phyloP scores from a whole-genome alignment of 257 asterid species.

The Scutellaria barbata region DNA sequence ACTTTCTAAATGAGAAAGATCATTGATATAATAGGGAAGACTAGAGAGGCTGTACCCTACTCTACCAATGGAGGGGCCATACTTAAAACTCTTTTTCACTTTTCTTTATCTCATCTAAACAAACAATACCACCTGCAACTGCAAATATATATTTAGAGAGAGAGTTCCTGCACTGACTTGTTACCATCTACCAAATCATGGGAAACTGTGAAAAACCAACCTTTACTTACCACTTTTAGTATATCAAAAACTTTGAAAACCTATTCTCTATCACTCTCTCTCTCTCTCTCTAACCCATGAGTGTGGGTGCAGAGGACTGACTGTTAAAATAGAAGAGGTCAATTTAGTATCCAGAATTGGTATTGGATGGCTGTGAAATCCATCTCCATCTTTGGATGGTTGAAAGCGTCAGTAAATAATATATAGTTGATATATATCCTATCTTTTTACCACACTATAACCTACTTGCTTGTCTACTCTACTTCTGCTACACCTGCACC shows the following conservation, averaged over 20 bases:
- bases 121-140: slow-evolving; percentile 24
- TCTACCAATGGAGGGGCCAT: slow-evolving; percentile 27
- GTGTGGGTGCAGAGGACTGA: slow-evolving; percentile 29
- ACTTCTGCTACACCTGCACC: slow-evolving; percentile 18
- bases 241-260: not conserved
- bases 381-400: slow-evolving; percentile 35
- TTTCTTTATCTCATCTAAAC: not conserved
- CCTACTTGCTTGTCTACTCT: slow-evolving; percentile 23
- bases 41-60: not conserved
- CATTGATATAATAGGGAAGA: slow-evolving; percentile 26
- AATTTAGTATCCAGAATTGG: slow-evolving; percentile 35
- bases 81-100: not conserved
- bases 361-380: slow-evolving; percentile 31
- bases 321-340: slow-evolving; percentile 33
- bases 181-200: slow-evolving; percentile 42
- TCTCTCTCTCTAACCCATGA: slow-evolving; percentile 15
- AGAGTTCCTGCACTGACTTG: slow-evolving; percentile 34
- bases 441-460: not conserved
- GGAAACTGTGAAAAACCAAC: slow-evolving; percentile 47
- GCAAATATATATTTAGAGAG: not conserved
- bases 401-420: slow-evolving; percentile 24
- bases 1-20: slow-evolving; percentile 26
- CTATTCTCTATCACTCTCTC: not conserved
- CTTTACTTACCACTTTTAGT: slow-evolving; percentile 43
- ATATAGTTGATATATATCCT: too few relatives aligned